A percentile compares a stretch with the other conserved stretches of the same genome.
Conservation (phyloP, 2,329 filamentous ascomycete species). For the Tolypocladium capitatum region DNA sequence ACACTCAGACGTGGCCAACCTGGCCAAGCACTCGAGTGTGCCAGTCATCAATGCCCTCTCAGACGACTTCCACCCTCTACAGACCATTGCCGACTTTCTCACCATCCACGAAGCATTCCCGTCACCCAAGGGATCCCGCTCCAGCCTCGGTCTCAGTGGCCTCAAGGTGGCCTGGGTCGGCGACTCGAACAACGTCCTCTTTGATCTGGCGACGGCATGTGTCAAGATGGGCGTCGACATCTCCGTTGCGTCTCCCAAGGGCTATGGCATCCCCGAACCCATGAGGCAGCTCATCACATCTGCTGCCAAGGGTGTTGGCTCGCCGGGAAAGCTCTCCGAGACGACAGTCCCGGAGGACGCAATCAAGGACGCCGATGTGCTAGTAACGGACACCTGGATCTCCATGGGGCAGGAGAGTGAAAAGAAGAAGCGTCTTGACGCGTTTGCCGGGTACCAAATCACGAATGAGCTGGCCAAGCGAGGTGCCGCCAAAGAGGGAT, state of each 20-base stretch:
- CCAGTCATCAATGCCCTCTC: conserved; percentile 82
- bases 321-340: conserved; percentile 56
- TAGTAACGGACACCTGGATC: conserved; percentile 96
- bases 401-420: conserved; percentile 97
- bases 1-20: conserved; percentile 58
- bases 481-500: conserved; percentile 74
- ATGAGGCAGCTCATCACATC: conserved; percentile 64
- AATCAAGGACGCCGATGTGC: conserved; percentile 71
- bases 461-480: conserved; percentile 71
- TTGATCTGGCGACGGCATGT: conserved; percentile 79
- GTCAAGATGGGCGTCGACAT: conserved; percentile 80
- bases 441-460: conserved; percentile 84
- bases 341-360: conserved; percentile 74
- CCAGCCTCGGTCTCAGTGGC: conserved; percentile 56
- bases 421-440: conserved; percentile 59
- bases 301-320: conserved; percentile 42
- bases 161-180: conserved; percentile 93
- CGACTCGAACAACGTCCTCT: conserved; percentile 94
- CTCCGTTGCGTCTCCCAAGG: conserved; percentile 71
- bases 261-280: conserved; percentile 64
- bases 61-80: conserved; percentile 84
- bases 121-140: conserved; percentile 22
- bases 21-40: conserved; percentile 61
- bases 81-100: conserved; percentile 87
- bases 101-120: conserved; percentile 74